A percentile compares a stretch with the other conserved stretches of the same genome.
Conservation (phyloP, 2,329 filamentous ascomycete genomes). For the Xylariaceae sp. region DNA sequence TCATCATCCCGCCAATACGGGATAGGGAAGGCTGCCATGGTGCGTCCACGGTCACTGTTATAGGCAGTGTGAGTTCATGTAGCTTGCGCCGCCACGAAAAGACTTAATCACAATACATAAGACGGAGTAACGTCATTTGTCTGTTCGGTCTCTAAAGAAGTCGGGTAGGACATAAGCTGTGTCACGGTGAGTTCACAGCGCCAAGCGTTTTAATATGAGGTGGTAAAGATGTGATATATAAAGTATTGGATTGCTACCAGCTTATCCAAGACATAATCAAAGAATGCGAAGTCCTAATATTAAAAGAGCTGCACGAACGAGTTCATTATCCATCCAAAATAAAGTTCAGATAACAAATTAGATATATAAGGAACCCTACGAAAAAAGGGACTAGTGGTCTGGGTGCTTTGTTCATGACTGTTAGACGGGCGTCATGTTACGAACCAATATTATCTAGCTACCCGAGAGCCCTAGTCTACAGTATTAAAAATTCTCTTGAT, state of each 20-base stretch:
- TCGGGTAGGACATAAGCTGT: neutral
- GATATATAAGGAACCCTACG: neutral
- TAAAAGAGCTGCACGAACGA: neutral
- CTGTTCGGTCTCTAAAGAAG: no score
- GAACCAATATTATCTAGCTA: neutral
- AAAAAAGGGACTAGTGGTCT: no score
- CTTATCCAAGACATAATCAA: no score
- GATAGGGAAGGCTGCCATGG: neutral
- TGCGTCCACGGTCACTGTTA: neutral
- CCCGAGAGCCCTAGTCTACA: neutral
- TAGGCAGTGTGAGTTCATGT: constrained; percentile 20
- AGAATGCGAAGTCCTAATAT: neutral
- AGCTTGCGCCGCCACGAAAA: neutral
- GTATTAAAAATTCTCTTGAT: neutral
- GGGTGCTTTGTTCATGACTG: no score
- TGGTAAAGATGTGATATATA: neutral
- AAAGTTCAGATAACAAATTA: neutral
- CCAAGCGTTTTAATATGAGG: neutral
- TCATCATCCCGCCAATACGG: constrained; percentile 12
- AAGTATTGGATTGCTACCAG: no score
- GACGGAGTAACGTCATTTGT: neutral
- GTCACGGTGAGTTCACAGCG: neutral
- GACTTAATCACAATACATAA: constrained; percentile 6
- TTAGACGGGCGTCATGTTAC: constrained; percentile 1
- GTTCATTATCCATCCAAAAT: neutral